Evolutionary conservation across 345 rosid genomes (phyloP).

Genomic region (Populus davidiana): DNA sequence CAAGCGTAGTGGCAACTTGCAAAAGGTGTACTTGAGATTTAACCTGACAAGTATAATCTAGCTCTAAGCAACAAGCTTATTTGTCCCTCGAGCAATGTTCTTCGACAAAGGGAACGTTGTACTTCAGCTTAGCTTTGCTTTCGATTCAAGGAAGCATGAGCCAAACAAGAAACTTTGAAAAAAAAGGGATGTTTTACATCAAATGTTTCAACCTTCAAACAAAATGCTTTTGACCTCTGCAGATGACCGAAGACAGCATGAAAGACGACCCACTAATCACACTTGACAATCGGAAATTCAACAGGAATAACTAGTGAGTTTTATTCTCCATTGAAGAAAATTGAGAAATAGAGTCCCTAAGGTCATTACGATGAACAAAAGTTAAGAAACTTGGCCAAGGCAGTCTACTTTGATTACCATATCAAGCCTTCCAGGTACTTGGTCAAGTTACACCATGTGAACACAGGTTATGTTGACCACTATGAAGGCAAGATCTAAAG

Average conservation of each 20-base stretch:
- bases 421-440: slow-evolving; percentile 4
- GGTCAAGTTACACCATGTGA: not conserved
- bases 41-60: not conserved
- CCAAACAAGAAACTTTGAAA: not conserved
- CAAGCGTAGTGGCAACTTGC: not conserved
- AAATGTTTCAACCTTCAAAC: not conserved
- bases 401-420: slow-evolving; percentile 5
- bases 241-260: not conserved
- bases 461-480: not conserved
- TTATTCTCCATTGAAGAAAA: not conserved
- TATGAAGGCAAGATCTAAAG: not conserved
- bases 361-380: not conserved
- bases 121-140: not conserved
- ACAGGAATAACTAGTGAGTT: not conserved
- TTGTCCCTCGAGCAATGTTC: not conserved
- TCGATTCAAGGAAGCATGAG: not conserved
- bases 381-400: not conserved
- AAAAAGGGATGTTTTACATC: not conserved
- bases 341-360: not conserved
- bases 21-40: not conserved
- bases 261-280: not conserved
- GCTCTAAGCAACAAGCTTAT: not conserved
- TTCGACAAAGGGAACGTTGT: not conserved
- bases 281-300: not conserved
- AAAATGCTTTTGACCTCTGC: not conserved